These are phyloP conservation scores for Haplosporangium sp. DNA, from an alignment of 371 early-diverging fungal genomes.

Conservation along the genomic window DNA sequence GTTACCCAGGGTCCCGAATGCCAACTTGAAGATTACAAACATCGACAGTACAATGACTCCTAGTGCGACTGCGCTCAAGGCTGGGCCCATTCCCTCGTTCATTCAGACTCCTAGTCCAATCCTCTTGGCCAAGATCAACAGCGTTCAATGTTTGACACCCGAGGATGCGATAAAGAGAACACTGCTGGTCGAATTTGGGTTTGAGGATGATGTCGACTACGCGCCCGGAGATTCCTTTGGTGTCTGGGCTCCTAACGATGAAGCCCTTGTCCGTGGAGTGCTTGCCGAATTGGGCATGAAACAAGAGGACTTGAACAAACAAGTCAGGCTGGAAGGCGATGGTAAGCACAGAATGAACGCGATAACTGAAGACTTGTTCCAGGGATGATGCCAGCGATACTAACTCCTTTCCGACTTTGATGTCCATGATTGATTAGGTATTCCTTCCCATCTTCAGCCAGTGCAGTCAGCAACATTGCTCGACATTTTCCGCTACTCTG, in stretches of 20 bases:
- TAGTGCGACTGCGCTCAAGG: slow-evolving; percentile 12
- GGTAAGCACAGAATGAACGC: slow-evolving; percentile 35
- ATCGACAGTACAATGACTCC: slow-evolving; percentile 22
- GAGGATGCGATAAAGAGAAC: slow-evolving; percentile 79
- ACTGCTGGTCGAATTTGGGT: slow-evolving; percentile 74
- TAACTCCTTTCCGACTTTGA: neutral
- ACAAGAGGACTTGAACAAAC: slow-evolving; percentile 54
- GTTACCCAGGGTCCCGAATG: slow-evolving; percentile 69
- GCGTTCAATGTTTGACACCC: slow-evolving; percentile 64
- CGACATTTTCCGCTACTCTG: slow-evolving; percentile 73
- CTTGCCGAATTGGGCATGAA: slow-evolving; percentile 58
- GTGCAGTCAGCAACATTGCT: slow-evolving; percentile 60
- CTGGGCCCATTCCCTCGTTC: slow-evolving; percentile 52
- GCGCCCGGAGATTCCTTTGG: slow-evolving; percentile 92
- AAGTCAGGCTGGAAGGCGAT: slow-evolving; percentile 51
- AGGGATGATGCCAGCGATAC: neutral
- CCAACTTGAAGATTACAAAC: slow-evolving; percentile 56
- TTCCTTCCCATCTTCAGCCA: slow-evolving; percentile 74
- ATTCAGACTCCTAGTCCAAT: slow-evolving; percentile 62
- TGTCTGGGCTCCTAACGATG: slow-evolving; percentile 82
- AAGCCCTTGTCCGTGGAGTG: slow-evolving; percentile 65
- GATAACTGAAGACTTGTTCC: neutral
- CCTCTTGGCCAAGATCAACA: slow-evolving; percentile 59
- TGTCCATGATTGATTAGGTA: slow-evolving; percentile 22
- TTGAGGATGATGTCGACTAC: slow-evolving; percentile 63